Base-by-base conservation (phyloP, 768 basidiomycete genomes). In the Pleurotus citrinopileatus region DNA sequence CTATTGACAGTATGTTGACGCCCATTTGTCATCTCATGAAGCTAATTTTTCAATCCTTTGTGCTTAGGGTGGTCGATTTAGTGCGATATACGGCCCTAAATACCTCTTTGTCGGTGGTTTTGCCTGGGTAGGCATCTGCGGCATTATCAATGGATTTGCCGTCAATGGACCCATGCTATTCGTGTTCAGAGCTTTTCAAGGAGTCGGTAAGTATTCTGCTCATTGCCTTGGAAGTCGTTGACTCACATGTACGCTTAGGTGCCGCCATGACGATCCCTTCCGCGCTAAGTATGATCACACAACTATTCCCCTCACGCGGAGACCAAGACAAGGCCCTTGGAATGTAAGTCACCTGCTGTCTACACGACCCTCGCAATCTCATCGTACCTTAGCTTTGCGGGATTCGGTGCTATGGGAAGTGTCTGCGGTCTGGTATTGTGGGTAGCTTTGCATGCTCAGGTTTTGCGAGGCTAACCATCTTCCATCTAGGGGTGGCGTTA, bases 151-250 rank as follows among this genome's bases (percentile, higher is more conserved):
- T 10, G 78, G 77, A 15, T 81, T 82, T 58, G 61, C 65, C 17
- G 36, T 63, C 29, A 66, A 73, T 61, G 76, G 76, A 55, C 73
- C 78, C 43, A 70, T 63, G 1, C 61, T 83, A 37, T 69, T 82
- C 42, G 67, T 79, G 22, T 62, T 83, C 2, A 69, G 81, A 60
- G 79, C 75, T 4, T 36, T 83, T 13, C 73, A 68, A 56, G 81
- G 81, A 19, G 66, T 77, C n/a, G 66, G 76, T 72, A 32, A 46
- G 65, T 6, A 3, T 37, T 40, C 7, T 12, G 23, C 19, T 4
- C 50, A 3, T 4, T 7, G 20, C 15, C 8, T 17, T 27, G n/a
- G 12, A 6, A n/a, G 20, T 23, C 22, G 8, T 19, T 32, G 15
- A 15, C 20, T 42, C 2, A 53, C 20, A 10, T 3, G 15, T 15